Evolutionary conservation across 1,139 yeast species (phyloP).

Genomic region (Yamadazyma aaseri): DNA sequence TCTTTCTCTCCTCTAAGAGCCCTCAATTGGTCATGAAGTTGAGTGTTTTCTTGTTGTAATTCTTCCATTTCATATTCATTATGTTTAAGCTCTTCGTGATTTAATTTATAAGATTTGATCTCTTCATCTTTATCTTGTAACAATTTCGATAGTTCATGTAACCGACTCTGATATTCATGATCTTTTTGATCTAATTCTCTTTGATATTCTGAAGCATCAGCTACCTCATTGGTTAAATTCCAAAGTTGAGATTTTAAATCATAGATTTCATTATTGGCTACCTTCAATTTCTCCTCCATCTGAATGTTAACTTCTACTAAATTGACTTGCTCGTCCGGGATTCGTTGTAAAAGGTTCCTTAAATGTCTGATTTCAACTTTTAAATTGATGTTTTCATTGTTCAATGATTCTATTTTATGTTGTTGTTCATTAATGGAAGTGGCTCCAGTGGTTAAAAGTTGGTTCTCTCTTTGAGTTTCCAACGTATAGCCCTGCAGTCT

Average conservation of each 20-base stretch:
- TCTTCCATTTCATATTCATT: not conserved
- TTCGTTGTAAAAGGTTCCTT: slow-evolving; percentile 44
- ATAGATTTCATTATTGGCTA: slow-evolving; percentile 12
- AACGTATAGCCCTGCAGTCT: not conserved
- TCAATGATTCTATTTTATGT: slow-evolving; percentile 46
- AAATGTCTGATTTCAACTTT: slow-evolving; percentile 58
- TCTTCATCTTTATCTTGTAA: slow-evolving; percentile 5
- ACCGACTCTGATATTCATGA: too few relatives aligned
- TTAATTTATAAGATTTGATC: not conserved
- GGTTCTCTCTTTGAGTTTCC: slow-evolving; percentile 1
- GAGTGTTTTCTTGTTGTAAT: not conserved
- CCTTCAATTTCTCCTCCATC: slow-evolving; percentile 38
- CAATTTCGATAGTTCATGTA: slow-evolving; percentile 2
- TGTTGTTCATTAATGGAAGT: slow-evolving; percentile 54
- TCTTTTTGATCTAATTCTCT: too few relatives aligned
- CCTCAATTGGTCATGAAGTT: not conserved
- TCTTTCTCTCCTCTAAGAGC: not conserved
- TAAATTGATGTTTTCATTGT: slow-evolving; percentile 62
- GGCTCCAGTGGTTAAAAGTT: slow-evolving; percentile 9
- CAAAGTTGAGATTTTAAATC: slow-evolving; percentile 3
- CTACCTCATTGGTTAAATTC: slow-evolving; percentile 2
- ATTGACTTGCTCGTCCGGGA: slow-evolving; percentile 43
- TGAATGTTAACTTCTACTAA: slow-evolving; percentile 39
- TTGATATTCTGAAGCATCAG: slow-evolving; percentile 2
- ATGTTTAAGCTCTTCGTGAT: not conserved